Base-by-base conservation (phyloP, 2,329 filamentous ascomycete species). In the Botrytis galanthina region DNA sequence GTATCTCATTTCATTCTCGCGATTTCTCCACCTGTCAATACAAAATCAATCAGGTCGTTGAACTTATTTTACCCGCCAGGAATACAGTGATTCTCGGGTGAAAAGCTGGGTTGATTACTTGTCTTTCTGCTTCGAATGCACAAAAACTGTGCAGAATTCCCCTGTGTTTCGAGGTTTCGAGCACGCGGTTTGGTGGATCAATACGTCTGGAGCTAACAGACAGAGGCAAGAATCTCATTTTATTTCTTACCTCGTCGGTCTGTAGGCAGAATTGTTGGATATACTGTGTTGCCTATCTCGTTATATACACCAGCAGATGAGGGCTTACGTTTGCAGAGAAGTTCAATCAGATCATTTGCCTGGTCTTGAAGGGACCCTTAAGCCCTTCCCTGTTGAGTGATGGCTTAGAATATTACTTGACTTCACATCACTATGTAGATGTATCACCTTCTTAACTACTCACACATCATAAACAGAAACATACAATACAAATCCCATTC, bases 131-230 rank as follows among this genome's bases (percentile, higher is more conserved):
- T 20, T 86, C 86, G 0, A 87, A 87, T 0, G 79, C 71, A 81
- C 88, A 80, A 12, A 87, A 86, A 67, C 79, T 74, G 71, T 88
- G 82, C 69, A 81, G 75, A 73, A 85, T 79, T 83, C 84, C 86
- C 54, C 86, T 83, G 9, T 84, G 83, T 37, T 81, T 83, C 0
- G 84, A 86, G 14, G 84, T 77, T 9, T 84, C 83, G n/a, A 90
- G 82, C 2, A 85, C 77, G 29, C 82, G 83, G 7, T 82, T 83
- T 2, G 87, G 76, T 3, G 83, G 80, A 18, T 84, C 85, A 3
- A 88, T 84, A 77, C 89, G 85, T 2, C 86, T 83, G 61, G 88
- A 84, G 51, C 91, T 88, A 70, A 90, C 86, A 9, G 89, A 76
- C 77, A 64, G n/a, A 35, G 37, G 26, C 48, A 7, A n/a, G 4